Conservation (phyloP, 805 yeast species). For the Metschnikowia similis region DNA sequence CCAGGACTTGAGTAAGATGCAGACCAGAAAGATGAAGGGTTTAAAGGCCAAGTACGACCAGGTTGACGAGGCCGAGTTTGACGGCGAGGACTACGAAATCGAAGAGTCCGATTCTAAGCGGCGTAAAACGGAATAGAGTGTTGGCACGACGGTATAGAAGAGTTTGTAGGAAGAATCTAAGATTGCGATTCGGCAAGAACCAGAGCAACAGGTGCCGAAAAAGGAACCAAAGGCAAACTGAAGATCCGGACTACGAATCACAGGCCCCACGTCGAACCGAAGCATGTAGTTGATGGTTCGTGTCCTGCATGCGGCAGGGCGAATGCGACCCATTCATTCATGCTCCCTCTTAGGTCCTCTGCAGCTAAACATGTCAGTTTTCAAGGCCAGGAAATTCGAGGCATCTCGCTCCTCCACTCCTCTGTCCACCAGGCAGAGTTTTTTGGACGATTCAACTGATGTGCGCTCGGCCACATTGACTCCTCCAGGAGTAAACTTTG, state of each 20-base stretch:
- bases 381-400: constrained; percentile 4
- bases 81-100: constrained; percentile 49
- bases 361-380: constrained; percentile 1
- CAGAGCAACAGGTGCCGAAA: no score
- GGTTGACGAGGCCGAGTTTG: constrained; percentile 45
- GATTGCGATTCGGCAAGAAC: no score
- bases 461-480: neutral
- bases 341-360: neutral
- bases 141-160: neutral
- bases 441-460: neutral
- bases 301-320: neutral
- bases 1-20: constrained; percentile 85
- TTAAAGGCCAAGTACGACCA: constrained; percentile 84
- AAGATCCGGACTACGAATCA: no score
- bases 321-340: neutral
- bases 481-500: neutral
- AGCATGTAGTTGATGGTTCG: neutral
- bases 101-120: constrained; percentile 31
- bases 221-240: no score
- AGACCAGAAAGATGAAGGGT: constrained; percentile 99
- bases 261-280: no score
- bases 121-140: constrained; percentile 23
- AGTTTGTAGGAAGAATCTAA: no score
- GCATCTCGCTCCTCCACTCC: constrained; percentile 2
- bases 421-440: neutral